Evolutionary conservation across 371 early-diverging fungal species (phyloP).

Genomic region (Mortierella sp.): DNA sequence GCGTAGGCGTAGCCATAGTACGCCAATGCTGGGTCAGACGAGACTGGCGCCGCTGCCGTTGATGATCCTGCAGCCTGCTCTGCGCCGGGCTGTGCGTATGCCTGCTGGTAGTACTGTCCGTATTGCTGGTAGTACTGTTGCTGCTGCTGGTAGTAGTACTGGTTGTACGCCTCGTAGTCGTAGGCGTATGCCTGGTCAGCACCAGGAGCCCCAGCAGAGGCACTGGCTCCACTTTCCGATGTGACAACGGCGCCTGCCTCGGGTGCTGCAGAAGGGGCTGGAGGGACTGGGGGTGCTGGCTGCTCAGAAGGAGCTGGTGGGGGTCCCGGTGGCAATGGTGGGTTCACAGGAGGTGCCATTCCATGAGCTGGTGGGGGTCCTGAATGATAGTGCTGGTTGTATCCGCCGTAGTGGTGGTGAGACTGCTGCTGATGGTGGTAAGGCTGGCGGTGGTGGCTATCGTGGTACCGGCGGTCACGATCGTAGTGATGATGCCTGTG

Average conservation of each 20-base stretch:
- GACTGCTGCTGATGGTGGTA: constrained; percentile 20
- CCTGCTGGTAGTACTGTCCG: constrained; percentile 58
- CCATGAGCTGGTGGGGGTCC: constrained; percentile 1
- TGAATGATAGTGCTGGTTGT: constrained; percentile 17
- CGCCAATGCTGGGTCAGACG: constrained; percentile 43
- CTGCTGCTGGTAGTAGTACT: constrained; percentile 60
- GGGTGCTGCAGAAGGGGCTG: constrained; percentile 9
- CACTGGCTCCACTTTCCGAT: constrained; percentile 10
- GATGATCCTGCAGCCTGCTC: constrained; percentile 45
- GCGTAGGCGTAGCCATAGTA: constrained; percentile 61
- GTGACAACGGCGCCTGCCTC: constrained; percentile 10
- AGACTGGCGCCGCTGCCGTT: constrained; percentile 25
- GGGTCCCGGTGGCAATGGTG: constrained; percentile 56
- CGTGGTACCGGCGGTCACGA: constrained; percentile 12
- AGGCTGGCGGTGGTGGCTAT: constrained; percentile 27
- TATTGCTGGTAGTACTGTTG: constrained; percentile 54
- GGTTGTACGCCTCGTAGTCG: constrained; percentile 61
- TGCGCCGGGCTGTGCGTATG: constrained; percentile 55
- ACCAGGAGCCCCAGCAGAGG: constrained; percentile 30
- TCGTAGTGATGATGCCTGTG: background rate
- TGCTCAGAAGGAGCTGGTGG: constrained; percentile 48
- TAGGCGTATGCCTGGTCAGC: constrained; percentile 53
- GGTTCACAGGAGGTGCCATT: constrained; percentile 25
- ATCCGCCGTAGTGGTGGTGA: constrained; percentile 24
- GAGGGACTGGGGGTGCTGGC: constrained; percentile 25